A percentile compares a stretch with the other conserved stretches of the same genome.
phyloP scores from a whole-genome alignment of 495 filamentous ascomycete genomes.

The Penicillium dipodomyicola region DNA sequence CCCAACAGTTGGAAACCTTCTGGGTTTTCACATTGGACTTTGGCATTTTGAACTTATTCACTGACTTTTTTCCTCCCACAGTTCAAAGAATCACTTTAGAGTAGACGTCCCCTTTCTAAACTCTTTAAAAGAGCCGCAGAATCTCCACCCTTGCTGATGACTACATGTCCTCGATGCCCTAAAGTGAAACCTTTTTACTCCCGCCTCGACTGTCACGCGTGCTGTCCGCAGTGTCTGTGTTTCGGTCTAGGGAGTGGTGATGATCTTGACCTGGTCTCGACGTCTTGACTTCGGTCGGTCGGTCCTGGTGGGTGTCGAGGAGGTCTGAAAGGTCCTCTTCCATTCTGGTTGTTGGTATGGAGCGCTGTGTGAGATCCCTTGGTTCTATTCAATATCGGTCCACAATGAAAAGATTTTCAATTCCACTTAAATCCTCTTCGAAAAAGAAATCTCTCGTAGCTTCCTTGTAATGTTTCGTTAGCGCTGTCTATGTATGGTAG shows the following conservation, averaged over 20 bases:
- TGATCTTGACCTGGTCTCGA: slow-evolving; percentile 65
- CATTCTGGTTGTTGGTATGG: slow-evolving; percentile 23
- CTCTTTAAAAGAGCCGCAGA: slow-evolving; percentile 77
- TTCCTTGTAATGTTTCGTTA: not conserved
- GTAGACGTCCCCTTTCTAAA: slow-evolving; percentile 75
- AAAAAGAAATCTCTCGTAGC: not conserved
- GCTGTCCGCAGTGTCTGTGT: slow-evolving; percentile 27
- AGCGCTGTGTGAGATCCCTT: not conserved
- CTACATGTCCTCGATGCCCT: slow-evolving; percentile 63
- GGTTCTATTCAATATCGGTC: not conserved
- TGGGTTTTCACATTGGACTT: not conserved
- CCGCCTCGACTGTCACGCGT: slow-evolving; percentile 49
- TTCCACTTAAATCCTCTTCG: too few relatives aligned
- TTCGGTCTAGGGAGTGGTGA: slow-evolving; percentile 63
- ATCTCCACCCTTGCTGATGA: slow-evolving; percentile 76
- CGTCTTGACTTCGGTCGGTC: slow-evolving; percentile 62
- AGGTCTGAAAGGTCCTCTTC: slow-evolving; percentile 63
- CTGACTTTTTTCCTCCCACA: slow-evolving; percentile 39
- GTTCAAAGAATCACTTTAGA: slow-evolving; percentile 91
- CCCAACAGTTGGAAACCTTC: slow-evolving; percentile 13
- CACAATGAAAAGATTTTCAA: too few relatives aligned
- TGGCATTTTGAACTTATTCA: slow-evolving; percentile 5
- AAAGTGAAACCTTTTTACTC: slow-evolving; percentile 67
- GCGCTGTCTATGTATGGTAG: too few relatives aligned
- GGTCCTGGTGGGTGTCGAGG: slow-evolving; percentile 65